Evolutionary conservation across 257 asterid species (phyloP), one percentile per base, ranked within the genome.

Genomic region (Plantago ovata): DNA sequence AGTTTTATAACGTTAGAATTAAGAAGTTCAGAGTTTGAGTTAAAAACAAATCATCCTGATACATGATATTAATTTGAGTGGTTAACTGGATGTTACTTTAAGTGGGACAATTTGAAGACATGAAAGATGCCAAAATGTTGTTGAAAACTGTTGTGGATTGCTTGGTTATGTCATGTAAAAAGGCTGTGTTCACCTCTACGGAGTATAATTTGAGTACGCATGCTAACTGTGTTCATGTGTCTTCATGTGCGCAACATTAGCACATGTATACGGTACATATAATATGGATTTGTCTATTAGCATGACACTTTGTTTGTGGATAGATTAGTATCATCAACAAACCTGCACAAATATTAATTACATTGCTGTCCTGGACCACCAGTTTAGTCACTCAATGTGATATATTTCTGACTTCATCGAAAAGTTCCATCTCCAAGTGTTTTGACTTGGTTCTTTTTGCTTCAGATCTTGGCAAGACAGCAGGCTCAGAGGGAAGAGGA

Each of bases 401-500:
- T 8, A 2, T 8, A 3, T 28, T 28, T 8, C 36, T 28, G 36
- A 28, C 6, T 28, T 28, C 7, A 28, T 28, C 7, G 36, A 28
- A 28, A 28, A 28, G 36, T 28, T 28, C 7, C 7, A 28, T 9
- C 4, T 49, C 36, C 95, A 22, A 84, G 97, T 19, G 13, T 38
- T 28, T 36, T 55, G n/a, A 54, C 67, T 72, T 69, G 28, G 66
- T 69, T 53, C 45, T 67, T 44, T 41, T 44, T 22, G 40, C 67
- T 72, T 73, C 87, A 93, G 99, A 80, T 89, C 65, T 84, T 93
- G 86, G 99, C 97, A 39, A 86, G 99, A 67, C 99, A 93, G 68
- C 99, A 93, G 78, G 99, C 99, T 64, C 99, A 93, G 75, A 77
- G 99, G 78, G 99, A 93, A 75, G 99, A 93, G 68, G 99, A 93